phyloP scores from a whole-genome alignment of 148 eudicot species.

The Rhododendron williamsianum region DNA sequence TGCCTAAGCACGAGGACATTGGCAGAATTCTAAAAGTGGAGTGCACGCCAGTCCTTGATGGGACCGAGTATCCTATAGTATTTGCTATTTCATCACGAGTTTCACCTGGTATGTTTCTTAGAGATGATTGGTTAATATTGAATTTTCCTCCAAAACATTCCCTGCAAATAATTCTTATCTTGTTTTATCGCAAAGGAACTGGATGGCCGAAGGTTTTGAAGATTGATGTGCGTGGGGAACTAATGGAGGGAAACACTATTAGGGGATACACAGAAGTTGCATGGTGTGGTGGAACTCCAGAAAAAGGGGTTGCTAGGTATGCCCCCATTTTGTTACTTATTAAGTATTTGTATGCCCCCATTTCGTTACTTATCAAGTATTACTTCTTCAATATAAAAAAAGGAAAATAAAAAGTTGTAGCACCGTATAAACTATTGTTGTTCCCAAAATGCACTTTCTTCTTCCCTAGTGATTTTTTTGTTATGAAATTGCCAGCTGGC shows the following conservation, averaged over 20 bases:
- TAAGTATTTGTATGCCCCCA: neutral
- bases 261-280: constrained; percentile 85
- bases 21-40: constrained; percentile 81
- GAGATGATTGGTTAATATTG: constrained; percentile 1
- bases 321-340: neutral
- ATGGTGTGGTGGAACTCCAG: constrained; percentile 99
- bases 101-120: constrained; percentile 59
- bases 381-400: neutral
- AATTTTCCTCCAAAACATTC: neutral
- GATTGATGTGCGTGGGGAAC: constrained; percentile 77
- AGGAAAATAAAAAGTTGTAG: neutral
- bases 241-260: constrained; percentile 76
- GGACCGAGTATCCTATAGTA: constrained; percentile 59
- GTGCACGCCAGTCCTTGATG: constrained; percentile 69
- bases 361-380: neutral
- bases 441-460: constrained; percentile 4
- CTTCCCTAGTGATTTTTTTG: neutral
- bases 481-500: constrained; percentile 59
- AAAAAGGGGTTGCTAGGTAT: constrained; percentile 87
- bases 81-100: constrained; percentile 87
- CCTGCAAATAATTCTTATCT: constrained; percentile 11
- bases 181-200: constrained; percentile 55
- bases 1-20: constrained; percentile 67
- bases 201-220: constrained; percentile 89
- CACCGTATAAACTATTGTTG: neutral